Conservation (phyloP, 73 alveolate genomes). For the Paramecium biaurelia region DNA sequence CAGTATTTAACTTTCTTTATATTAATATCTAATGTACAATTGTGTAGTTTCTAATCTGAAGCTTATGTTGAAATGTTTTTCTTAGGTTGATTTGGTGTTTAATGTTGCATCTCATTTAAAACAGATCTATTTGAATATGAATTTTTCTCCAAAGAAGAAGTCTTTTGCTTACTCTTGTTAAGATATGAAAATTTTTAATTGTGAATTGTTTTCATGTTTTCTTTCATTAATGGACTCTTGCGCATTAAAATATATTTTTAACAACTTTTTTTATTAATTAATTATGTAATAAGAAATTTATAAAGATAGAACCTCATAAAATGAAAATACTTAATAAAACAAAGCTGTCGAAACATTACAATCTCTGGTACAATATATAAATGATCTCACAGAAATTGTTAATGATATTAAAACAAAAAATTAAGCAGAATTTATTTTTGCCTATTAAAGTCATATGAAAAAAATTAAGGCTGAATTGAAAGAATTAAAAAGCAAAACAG, state of each 20-base stretch:
- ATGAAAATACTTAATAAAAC: neutral
- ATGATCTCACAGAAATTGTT: neutral
- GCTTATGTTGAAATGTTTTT: neutral
- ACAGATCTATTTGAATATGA: conserved; percentile 36
- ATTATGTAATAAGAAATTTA: neutral
- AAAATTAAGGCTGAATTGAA: conserved; percentile 37
- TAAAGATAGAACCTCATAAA: neutral
- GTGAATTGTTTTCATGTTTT: neutral
- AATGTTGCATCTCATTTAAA: neutral
- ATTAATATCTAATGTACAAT: neutral
- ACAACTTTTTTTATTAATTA: conserved; percentile 47
- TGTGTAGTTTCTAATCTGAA: conserved; percentile 16
- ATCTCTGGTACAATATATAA: neutral
- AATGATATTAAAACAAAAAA: neutral
- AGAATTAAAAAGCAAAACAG: conserved; percentile 38
- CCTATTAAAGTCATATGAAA: conserved; percentile 48
- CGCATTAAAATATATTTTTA: conserved; percentile 24
- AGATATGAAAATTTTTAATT: neutral
- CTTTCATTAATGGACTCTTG: conserved; percentile 21
- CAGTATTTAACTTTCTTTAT: conserved; percentile 21
- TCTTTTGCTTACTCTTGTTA: conserved; percentile 11
- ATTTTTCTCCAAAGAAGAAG: conserved; percentile 5
- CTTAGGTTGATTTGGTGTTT: conserved; percentile 41
- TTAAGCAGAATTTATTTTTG: conserved; percentile 49
- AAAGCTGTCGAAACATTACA: neutral